phyloP scores from a whole-genome alignment of 805 yeast species.

The Suhomyces sp. region DNA sequence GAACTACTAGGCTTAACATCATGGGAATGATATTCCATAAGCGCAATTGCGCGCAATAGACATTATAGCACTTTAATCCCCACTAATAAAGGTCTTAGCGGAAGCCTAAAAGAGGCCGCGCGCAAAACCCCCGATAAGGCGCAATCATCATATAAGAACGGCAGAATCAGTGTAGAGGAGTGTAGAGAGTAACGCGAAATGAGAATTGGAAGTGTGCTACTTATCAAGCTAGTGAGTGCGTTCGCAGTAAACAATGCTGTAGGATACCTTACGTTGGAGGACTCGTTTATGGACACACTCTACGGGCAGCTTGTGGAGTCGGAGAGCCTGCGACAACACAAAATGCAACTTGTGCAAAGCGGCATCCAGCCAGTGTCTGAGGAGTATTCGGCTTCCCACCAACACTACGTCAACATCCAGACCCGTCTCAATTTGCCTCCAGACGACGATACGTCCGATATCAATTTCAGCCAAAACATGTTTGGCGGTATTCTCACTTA shows the following conservation, averaged over 20 bases:
- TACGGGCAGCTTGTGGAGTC: constrained; percentile 24
- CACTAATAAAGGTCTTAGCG: background rate
- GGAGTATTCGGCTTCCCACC: constrained; percentile 1
- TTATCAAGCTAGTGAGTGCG: background rate
- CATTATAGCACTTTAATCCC: too few species aligned
- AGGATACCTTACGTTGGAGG: background rate
- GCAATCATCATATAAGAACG: background rate
- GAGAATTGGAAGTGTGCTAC: background rate
- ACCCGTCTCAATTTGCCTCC: constrained; percentile 27
- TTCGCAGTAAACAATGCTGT: background rate
- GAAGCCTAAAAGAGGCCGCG: background rate
- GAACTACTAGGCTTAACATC: too few species aligned
- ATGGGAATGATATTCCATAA: too few species aligned
- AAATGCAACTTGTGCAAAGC: constrained; percentile 2
- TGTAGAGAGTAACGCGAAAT: background rate
- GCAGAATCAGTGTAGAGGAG: background rate
- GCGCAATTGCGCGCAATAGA: too few species aligned
- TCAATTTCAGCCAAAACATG: constrained; percentile 10
- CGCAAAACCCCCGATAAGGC: background rate
- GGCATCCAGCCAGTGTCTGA: background rate
- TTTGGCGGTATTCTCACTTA: constrained; percentile 56
- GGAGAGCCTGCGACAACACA: constrained; percentile 9
- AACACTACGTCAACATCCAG: constrained; percentile 14
- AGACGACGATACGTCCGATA: constrained; percentile 35
- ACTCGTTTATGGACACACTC: constrained; percentile 20